These are phyloP conservation scores for Niveomyces coronatus DNA, from an alignment of 2,329 filamentous ascomycete species.

Conservation along the genomic window DNA sequence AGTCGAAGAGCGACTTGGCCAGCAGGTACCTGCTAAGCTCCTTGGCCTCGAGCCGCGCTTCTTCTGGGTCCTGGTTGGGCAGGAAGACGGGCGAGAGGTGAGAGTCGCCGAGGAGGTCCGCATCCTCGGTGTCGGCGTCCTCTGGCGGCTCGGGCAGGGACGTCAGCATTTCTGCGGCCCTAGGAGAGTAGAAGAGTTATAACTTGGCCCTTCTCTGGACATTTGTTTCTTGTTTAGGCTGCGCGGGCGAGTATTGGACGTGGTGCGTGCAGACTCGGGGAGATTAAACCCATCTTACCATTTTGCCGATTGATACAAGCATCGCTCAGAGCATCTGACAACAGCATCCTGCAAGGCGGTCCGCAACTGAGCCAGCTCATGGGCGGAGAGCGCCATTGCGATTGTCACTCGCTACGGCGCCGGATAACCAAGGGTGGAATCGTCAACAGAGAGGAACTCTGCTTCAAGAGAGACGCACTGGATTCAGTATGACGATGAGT, in stretches of 20 bases:
- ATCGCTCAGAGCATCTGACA: constrained; percentile 85
- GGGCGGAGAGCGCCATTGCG: constrained; percentile 45
- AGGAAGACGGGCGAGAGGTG: constrained; percentile 38
- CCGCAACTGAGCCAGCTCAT: constrained; percentile 55
- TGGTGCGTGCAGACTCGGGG: too few species aligned
- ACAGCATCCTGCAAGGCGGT: constrained; percentile 74
- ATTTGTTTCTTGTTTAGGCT: not conserved
- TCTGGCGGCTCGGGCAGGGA: constrained; percentile 58
- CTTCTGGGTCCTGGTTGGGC: constrained; percentile 55
- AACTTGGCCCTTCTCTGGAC: too few species aligned
- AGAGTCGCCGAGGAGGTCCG: constrained; percentile 22
- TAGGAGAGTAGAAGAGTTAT: constrained; percentile 26
- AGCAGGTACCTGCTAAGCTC: constrained; percentile 79
- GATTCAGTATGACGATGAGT: too few species aligned
- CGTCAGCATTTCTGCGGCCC: constrained; percentile 89
- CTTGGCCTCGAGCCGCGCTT: constrained; percentile 64
- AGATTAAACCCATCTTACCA: constrained; percentile 52
- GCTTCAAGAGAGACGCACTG: too few species aligned
- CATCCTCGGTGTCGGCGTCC: constrained; percentile 31
- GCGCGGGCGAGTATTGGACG: not conserved
- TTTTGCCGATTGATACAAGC: constrained; percentile 92
- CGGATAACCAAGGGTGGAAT: too few species aligned
- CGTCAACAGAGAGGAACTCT: too few species aligned
- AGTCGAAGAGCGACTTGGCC: constrained; percentile 91
- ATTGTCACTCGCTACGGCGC: too few species aligned